phyloP scores from a whole-genome alignment of 768 basidiomycete genomes.

The Suillus paluster region DNA sequence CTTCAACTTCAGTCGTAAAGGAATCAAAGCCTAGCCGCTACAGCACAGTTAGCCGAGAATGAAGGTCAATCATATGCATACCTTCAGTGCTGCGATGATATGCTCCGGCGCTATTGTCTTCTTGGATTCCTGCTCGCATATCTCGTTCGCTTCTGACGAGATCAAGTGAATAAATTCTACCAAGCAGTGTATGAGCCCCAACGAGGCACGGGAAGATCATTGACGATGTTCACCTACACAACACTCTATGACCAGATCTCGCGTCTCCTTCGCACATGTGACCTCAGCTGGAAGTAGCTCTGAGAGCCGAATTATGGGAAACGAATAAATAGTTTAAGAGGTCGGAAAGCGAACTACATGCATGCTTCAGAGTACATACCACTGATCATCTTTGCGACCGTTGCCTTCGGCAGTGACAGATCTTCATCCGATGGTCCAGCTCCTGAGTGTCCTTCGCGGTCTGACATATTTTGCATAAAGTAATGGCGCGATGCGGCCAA shows the following conservation, averaged over 20 bases:
- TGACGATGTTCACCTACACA: slow-evolving; percentile 88
- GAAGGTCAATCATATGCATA: slow-evolving; percentile 34
- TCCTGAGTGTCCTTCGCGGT: slow-evolving; percentile 78
- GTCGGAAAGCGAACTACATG: not conserved
- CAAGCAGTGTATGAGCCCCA: slow-evolving; percentile 18
- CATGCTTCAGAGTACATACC: slow-evolving; percentile 50
- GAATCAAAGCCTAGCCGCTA: slow-evolving; percentile 93
- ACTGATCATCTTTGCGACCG: slow-evolving; percentile 95
- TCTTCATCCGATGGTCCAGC: slow-evolving; percentile 85
- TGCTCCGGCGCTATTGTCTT: slow-evolving; percentile 99
- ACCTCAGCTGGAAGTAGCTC: slow-evolving; percentile 90
- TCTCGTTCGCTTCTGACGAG: slow-evolving; percentile 96
- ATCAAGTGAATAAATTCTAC: slow-evolving; percentile 97
- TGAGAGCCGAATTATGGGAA: slow-evolving; percentile 36
- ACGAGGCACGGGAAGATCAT: slow-evolving; percentile 12
- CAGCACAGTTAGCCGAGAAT: slow-evolving; percentile 15
- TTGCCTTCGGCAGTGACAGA: slow-evolving; percentile 93
- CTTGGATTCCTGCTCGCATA: slow-evolving; percentile 97
- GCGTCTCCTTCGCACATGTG: slow-evolving; percentile 92
- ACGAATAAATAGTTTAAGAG: slow-evolving; percentile 14
- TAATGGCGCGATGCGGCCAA: slow-evolving; percentile 39
- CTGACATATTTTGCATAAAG: slow-evolving; percentile 71
- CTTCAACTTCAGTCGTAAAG: slow-evolving; percentile 89
- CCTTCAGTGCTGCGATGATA: slow-evolving; percentile 90
- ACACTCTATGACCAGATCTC: slow-evolving; percentile 96